phyloP scores from a whole-genome alignment of 2,329 filamentous ascomycete genomes.

The Calonectria multiphialidica region DNA sequence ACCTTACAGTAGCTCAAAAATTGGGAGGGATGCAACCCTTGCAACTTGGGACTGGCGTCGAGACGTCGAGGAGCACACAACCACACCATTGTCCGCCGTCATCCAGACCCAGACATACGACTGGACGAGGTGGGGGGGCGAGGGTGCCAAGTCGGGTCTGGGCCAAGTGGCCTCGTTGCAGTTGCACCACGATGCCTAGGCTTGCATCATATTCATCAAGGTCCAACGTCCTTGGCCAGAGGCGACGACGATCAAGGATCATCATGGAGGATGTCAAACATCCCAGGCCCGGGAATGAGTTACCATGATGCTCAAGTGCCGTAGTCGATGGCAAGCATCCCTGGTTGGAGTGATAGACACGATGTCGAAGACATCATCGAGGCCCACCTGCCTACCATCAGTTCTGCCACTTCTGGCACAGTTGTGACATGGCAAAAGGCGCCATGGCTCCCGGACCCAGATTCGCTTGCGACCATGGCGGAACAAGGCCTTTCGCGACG shows the following conservation, averaged over 20 bases:
- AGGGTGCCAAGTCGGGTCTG: slow-evolving; percentile 28
- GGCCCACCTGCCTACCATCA: slow-evolving; percentile 29
- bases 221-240: slow-evolving; percentile 28
- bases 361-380: slow-evolving; percentile 37
- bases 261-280: slow-evolving; percentile 32
- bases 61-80: slow-evolving; percentile 19
- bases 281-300: background rate
- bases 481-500: slow-evolving; percentile 28
- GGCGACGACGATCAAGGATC: slow-evolving; percentile 32
- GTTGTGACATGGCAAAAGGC: background rate
- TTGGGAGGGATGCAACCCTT: slow-evolving; percentile 14
- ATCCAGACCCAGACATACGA: slow-evolving; percentile 16
- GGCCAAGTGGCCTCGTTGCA: slow-evolving; percentile 21
- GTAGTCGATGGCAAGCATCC: slow-evolving; percentile 26
- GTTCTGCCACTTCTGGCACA: background rate
- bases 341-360: slow-evolving; percentile 18
- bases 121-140: slow-evolving; percentile 30
- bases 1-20: slow-evolving; percentile 26
- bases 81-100: slow-evolving; percentile 29
- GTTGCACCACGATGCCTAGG: slow-evolving; percentile 33
- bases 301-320: slow-evolving; percentile 13
- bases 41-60: background rate
- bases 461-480: slow-evolving; percentile 28
- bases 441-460: slow-evolving; percentile 30
- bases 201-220: slow-evolving; percentile 35